Evolutionary conservation across 345 rosid species (phyloP), one percentile per base, ranked within the genome.

Genomic region (Pistacia atlantica): DNA sequence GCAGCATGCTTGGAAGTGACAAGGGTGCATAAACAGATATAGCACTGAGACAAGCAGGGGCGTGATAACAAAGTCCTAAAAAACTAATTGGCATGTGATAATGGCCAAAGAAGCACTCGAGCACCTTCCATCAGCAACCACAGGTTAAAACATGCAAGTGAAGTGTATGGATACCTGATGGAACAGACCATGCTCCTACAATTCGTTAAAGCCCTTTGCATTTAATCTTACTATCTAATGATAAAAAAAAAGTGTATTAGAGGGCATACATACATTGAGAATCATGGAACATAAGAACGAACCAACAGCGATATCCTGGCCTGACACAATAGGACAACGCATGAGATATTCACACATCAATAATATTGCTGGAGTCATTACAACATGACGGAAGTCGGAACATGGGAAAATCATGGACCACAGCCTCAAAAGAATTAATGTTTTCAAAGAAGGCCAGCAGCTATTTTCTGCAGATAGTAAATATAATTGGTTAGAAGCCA

Each of bases 341-440:
- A 89, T 90, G 80, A 96, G 88, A 88, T 93, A 93, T 89, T 96
- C 99, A 80, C 95, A 88, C 93, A 93, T 93, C 86, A 92, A 83
- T 76, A 92, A 68, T 78, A 90, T 77, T 45, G 91, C 91, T 1
- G 97, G 99, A 37, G 98, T 93, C 93, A 90, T 93, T 80, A 96
- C 99, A 69, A 75, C 93, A 77, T 93, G 99, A 33, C 97, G 97
- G 52, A 88, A 96, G 83, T 96, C 99, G 1, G 99, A 96, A 85
- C 98, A 89, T 5, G 98, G 98, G 78, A 96, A 96, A 81, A 92
- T 82, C 93, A 91, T 84, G 45, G 97, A 93, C 99, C 99, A 93
- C 72, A 96, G 83, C 87, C 92, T 87, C 88, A 96, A 84, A 70
- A 96, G 91, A 79, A 86, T 89, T 81, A 96, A 72, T 17, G 97